A percentile compares a stretch with the other conserved stretches of the same genome.
These are phyloP conservation scores for Exophiala alcalophila DNA, from an alignment of 2,329 filamentous ascomycete genomes.

Conservation along the genomic window DNA sequence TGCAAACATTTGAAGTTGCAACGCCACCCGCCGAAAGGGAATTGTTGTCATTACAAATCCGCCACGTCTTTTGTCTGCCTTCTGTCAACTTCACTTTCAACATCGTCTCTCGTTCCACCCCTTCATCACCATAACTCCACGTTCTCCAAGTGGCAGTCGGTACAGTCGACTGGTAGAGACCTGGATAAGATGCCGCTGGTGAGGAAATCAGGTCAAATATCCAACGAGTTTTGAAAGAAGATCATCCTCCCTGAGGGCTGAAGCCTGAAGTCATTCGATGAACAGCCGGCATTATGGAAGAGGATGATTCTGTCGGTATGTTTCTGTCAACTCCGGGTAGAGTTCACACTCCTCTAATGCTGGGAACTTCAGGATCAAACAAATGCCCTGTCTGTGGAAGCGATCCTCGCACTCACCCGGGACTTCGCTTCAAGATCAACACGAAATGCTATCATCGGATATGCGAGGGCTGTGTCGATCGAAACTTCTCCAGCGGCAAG, in stretches of 20 bases:
- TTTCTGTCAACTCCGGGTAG: too few species aligned
- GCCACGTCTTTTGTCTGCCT: neutral
- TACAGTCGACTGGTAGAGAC: too few species aligned
- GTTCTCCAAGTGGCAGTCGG: too few species aligned
- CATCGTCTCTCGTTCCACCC: too few species aligned
- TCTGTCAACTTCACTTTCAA: neutral
- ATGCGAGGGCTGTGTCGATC: constrained; percentile 93
- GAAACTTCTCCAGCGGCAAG: constrained; percentile 88
- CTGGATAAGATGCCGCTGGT: too few species aligned
- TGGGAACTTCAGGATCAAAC: constrained; percentile 13
- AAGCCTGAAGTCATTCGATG: too few species aligned
- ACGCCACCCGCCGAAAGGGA: constrained; percentile 7
- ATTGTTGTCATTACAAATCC: constrained; percentile 19
- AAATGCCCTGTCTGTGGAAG: constrained; percentile 94
- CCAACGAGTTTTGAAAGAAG: too few species aligned
- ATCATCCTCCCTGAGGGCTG: too few species aligned
- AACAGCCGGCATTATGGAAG: constrained; percentile 17
- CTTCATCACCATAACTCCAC: too few species aligned
- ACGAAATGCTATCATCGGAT: constrained; percentile 99
- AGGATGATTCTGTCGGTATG: constrained; percentile 20
- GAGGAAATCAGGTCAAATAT: too few species aligned
- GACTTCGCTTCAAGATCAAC: constrained; percentile 94
- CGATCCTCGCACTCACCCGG: constrained; percentile 87
- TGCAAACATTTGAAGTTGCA: neutral
- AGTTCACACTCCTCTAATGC: too few species aligned